phyloP scores from a whole-genome alignment of 371 early-diverging fungal species.

The Apophysomyces elegans region DNA sequence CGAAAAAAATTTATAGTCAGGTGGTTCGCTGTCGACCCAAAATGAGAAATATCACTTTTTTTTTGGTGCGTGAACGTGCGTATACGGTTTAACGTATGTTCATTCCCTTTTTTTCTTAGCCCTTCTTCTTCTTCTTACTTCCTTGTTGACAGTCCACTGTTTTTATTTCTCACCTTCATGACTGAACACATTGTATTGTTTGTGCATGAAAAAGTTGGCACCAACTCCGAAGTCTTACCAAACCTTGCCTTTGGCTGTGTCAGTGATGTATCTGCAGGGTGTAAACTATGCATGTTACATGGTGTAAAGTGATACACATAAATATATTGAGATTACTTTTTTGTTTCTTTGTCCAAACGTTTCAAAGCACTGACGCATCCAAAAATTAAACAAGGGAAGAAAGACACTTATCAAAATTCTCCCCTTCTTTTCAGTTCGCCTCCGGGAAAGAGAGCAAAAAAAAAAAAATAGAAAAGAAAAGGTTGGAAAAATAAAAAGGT shows the following conservation, averaged over 20 bases:
- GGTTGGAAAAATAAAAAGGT: too few species aligned
- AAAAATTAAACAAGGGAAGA: too few species aligned
- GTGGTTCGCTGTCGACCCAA: neutral
- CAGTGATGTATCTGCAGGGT: neutral
- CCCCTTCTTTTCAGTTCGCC: too few species aligned
- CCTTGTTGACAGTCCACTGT: neutral
- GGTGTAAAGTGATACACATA: neutral
- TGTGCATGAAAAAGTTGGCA: conserved; percentile 9
- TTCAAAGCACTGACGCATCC: too few species aligned
- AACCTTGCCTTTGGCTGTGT: neutral
- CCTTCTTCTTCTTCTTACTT: neutral
- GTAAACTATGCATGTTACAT: conserved; percentile 1
- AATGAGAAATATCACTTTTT: neutral
- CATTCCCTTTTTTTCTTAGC: too few species aligned
- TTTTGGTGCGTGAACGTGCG: neutral
- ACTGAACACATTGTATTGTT: conserved; percentile 1
- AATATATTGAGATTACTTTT: too few species aligned
- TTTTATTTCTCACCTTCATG: neutral
- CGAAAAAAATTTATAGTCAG: conserved; percentile 4
- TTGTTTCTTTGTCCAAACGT: too few species aligned
- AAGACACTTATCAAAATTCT: too few species aligned
- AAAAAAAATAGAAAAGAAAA: too few species aligned
- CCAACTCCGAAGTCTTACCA: neutral
- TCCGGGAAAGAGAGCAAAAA: too few species aligned
- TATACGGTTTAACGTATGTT: neutral